Conservation (phyloP, 192 early-diverging fungal species). For the Coemansia sp. region DNA sequence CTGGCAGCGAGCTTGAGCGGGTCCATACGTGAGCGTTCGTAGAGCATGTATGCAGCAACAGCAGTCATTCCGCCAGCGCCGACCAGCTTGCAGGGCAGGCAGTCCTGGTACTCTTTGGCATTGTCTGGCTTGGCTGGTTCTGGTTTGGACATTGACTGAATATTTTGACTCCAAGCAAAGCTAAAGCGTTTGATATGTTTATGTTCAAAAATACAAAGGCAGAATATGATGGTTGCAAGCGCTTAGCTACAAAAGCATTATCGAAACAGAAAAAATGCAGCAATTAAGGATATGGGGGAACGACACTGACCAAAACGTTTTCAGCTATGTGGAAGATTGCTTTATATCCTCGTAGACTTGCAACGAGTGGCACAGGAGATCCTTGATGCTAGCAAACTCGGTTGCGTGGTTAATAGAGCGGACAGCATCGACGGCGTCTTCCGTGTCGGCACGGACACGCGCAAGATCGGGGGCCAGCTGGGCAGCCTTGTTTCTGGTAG, state of each 20-base stretch:
- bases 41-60: slow-evolving; percentile 26
- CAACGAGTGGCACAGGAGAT: slow-evolving; percentile 47
- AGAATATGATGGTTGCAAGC: too few relatives aligned
- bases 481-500: slow-evolving; percentile 23
- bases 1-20: slow-evolving; percentile 23
- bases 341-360: slow-evolving; percentile 47
- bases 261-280: too few relatives aligned
- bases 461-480: slow-evolving; percentile 33
- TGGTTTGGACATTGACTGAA: neutral
- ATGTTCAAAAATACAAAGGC: neutral
- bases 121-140: neutral
- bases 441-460: slow-evolving; percentile 40
- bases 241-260: too few relatives aligned
- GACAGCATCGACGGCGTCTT: slow-evolving; percentile 33
- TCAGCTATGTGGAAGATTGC: neutral
- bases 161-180: too few relatives aligned
- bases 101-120: slow-evolving; percentile 31
- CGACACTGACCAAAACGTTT: too few relatives aligned
- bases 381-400: slow-evolving; percentile 41
- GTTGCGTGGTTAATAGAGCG: slow-evolving; percentile 17
- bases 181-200: neutral
- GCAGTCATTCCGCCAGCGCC: slow-evolving; percentile 37
- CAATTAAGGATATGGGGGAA: too few relatives aligned
- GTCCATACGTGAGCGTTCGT: slow-evolving; percentile 25
- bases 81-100: slow-evolving; percentile 41